Conservation (phyloP, 2,329 filamentous ascomycete genomes). For the Pleomassaria siparia region DNA sequence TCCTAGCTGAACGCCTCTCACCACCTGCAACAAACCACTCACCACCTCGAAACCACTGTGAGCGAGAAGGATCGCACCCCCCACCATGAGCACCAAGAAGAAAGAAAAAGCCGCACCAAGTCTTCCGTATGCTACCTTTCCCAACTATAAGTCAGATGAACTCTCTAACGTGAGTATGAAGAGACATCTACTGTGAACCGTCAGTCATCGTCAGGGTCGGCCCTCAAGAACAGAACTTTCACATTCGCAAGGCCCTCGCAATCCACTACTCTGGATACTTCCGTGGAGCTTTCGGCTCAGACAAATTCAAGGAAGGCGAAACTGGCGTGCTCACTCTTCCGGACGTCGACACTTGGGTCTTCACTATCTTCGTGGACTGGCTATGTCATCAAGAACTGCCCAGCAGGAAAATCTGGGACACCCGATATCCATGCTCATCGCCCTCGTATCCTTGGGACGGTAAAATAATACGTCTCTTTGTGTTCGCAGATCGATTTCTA, state of each 20-base stretch:
- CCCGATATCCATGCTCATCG: too few relatives aligned
- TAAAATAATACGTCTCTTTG: too few relatives aligned
- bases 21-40: too few relatives aligned
- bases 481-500: constrained; percentile 5
- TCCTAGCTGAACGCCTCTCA: too few relatives aligned
- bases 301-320: neutral
- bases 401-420: too few relatives aligned
- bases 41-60: too few relatives aligned
- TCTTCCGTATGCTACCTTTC: neutral
- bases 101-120: neutral
- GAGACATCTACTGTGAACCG: neutral
- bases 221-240: neutral
- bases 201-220: constrained; percentile 2
- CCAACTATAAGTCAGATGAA: neutral
- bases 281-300: neutral
- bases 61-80: too few relatives aligned
- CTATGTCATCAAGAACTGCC: neutral
- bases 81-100: too few relatives aligned
- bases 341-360: neutral
- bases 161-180: neutral
- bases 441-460: too few relatives aligned
- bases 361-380: constrained; percentile 1
- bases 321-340: neutral
- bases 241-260: constrained; percentile 1
- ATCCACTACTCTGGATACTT: constrained; percentile 3